phyloP scores from a whole-genome alignment of 2,329 filamentous ascomycete genomes.

The Botryosphaeria dothidea region DNA sequence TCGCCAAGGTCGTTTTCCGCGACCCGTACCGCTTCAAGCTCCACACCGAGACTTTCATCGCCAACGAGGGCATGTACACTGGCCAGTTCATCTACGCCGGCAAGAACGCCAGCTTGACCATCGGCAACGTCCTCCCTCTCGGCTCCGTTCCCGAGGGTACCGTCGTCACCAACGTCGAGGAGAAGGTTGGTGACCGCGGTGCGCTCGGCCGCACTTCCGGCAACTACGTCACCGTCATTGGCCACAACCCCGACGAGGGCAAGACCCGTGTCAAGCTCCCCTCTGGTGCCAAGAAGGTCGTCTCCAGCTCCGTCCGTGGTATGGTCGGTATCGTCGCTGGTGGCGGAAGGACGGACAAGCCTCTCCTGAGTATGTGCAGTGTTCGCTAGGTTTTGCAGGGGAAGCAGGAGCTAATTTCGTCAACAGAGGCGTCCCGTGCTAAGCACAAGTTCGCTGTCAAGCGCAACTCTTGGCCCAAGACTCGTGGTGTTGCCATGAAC shows the following conservation, averaged over 20 bases:
- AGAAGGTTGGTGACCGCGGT: slow-evolving; percentile 97
- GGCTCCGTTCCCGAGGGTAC: slow-evolving; percentile 97
- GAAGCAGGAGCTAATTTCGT: slow-evolving; percentile 41
- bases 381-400: slow-evolving; percentile 12
- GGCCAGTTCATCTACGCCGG: slow-evolving; percentile 99
- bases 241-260: slow-evolving; percentile 66
- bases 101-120: slow-evolving; percentile 95
- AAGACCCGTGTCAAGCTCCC: slow-evolving; percentile 99
- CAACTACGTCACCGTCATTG: slow-evolving; percentile 92
- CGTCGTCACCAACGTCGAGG: slow-evolving; percentile 98
- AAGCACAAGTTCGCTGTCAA: slow-evolving; percentile 99
- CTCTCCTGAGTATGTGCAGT: slow-evolving; percentile 75
- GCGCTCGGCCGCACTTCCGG: slow-evolving; percentile 94
- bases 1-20: slow-evolving; percentile 95
- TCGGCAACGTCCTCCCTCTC: slow-evolving; percentile 97
- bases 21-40: slow-evolving; percentile 98
- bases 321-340: slow-evolving; percentile 99
- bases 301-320: slow-evolving; percentile 86
- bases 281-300: slow-evolving; percentile 98
- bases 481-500: slow-evolving; percentile 99
- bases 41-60: slow-evolving; percentile 98
- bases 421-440: slow-evolving; percentile 91
- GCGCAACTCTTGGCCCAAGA: slow-evolving; percentile 99
- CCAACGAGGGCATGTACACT: slow-evolving; percentile 99
- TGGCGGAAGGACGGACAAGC: slow-evolving; percentile 99